Evolutionary conservation across 805 yeast genomes (phyloP).

Genomic region (Yarrowia porcina): DNA sequence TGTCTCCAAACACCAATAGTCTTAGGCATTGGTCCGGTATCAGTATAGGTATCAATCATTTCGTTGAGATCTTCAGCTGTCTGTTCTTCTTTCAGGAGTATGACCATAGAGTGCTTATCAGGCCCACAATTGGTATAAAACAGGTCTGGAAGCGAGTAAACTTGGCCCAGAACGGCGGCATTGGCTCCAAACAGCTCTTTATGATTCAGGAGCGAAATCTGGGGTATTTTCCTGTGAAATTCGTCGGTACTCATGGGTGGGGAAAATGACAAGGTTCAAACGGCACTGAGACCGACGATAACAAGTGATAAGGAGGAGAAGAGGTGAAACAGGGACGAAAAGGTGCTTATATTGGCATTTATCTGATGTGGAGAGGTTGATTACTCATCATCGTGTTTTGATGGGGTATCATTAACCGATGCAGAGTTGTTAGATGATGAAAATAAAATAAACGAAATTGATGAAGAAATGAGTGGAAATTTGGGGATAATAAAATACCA

Average conservation of each 20-base stretch:
- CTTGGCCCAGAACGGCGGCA: background rate
- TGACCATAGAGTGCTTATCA: background rate
- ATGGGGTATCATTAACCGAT: too few relatives aligned
- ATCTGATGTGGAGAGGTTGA: too few relatives aligned
- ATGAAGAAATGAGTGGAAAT: too few relatives aligned
- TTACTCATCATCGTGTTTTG: too few relatives aligned
- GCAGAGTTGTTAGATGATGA: too few relatives aligned
- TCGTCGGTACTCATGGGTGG: background rate
- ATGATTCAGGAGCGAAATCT: background rate
- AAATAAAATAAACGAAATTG: too few relatives aligned
- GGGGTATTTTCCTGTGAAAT: background rate
- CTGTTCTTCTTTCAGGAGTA: background rate
- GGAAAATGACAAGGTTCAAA: too few relatives aligned
- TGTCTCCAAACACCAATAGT: conserved; percentile 11
- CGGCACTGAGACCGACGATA: too few relatives aligned
- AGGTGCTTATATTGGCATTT: too few relatives aligned
- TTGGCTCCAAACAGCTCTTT: conserved; percentile 20
- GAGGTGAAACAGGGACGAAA: too few relatives aligned
- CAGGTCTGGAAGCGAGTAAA: background rate
- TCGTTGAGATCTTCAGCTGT: background rate
- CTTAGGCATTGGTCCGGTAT: background rate
- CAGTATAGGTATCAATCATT: background rate
- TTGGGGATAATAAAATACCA: too few relatives aligned
- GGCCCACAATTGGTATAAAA: background rate
- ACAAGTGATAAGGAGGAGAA: too few relatives aligned